Percentiles rank a stretch among this genome's conserved stretches.
phyloP scores from a whole-genome alignment of 164 flowering plant genomes.

The Sextonia rubra region DNA sequence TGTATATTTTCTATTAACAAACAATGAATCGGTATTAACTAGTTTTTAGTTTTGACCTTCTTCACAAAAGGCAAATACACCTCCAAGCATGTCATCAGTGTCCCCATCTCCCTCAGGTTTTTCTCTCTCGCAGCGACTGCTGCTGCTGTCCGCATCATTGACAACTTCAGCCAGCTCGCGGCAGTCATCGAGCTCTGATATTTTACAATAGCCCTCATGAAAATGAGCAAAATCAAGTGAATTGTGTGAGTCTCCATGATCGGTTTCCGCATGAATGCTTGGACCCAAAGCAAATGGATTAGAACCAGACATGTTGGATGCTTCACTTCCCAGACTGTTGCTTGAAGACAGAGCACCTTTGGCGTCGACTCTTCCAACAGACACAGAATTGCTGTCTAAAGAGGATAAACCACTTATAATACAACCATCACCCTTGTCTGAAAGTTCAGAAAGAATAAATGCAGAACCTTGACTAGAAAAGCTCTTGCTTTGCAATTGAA shows the following conservation, averaged over 20 bases:
- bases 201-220: constrained; percentile 55
- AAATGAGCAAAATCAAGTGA: constrained; percentile 42
- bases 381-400: constrained; percentile 18
- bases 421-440: constrained; percentile 5
- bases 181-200: constrained; percentile 34
- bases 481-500: not conserved
- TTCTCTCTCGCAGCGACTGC: constrained; percentile 52
- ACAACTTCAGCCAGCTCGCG: constrained; percentile 36
- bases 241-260: constrained; percentile 16
- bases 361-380: constrained; percentile 24
- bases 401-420: constrained; percentile 25
- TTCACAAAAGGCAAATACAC: constrained; percentile 73
- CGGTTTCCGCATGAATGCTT: constrained; percentile 36
- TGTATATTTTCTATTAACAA: too few relatives aligned
- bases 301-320: constrained; percentile 33
- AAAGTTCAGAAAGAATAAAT: not conserved
- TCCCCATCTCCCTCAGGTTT: constrained; percentile 68
- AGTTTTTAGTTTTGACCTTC: constrained; percentile 40
- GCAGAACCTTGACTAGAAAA: not conserved
- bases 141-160: constrained; percentile 45
- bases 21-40: not conserved
- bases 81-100: constrained; percentile 69
- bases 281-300: constrained; percentile 40
- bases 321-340: constrained; percentile 33
- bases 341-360: constrained; percentile 36